These are phyloP conservation scores for Komagataella kurtzmanii DNA, from an alignment of 805 yeast species.

Conservation along the genomic window DNA sequence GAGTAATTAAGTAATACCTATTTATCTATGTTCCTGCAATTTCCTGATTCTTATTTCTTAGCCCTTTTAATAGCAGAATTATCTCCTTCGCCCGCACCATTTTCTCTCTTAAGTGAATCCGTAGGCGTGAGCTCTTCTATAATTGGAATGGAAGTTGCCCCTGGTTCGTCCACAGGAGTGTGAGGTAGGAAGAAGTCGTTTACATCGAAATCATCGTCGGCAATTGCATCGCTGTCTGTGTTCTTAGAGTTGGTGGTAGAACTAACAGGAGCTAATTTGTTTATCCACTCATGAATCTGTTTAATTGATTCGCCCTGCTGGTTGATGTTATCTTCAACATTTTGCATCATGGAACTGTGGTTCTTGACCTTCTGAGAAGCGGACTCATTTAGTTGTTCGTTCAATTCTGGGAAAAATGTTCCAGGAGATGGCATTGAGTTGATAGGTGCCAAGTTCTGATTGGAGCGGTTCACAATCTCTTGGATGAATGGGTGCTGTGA, in stretches of 20 bases:
- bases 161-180: conserved; percentile 11
- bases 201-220: conserved; percentile 19
- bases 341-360: conserved; percentile 12
- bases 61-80: not conserved
- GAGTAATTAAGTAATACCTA: not conserved
- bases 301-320: conserved; percentile 38
- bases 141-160: not conserved
- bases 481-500: conserved; percentile 4
- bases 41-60: not conserved
- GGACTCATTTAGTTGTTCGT: conserved; percentile 1
- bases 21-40: not conserved
- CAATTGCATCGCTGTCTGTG: not conserved
- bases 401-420: conserved; percentile 14
- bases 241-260: conserved; percentile 2
- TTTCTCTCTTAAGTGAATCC: not conserved
- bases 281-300: conserved; percentile 46
- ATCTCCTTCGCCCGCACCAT: not conserved
- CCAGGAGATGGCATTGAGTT: conserved; percentile 12
- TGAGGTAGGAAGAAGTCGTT: conserved; percentile 17
- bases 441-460: not conserved
- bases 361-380: not conserved
- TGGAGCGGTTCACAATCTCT: conserved; percentile 3
- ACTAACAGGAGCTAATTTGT: conserved; percentile 13
- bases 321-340: conserved; percentile 30
- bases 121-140: not conserved